Conservation (phyloP, 2,329 filamentous ascomycete genomes). For the Seiridium unicorne region DNA sequence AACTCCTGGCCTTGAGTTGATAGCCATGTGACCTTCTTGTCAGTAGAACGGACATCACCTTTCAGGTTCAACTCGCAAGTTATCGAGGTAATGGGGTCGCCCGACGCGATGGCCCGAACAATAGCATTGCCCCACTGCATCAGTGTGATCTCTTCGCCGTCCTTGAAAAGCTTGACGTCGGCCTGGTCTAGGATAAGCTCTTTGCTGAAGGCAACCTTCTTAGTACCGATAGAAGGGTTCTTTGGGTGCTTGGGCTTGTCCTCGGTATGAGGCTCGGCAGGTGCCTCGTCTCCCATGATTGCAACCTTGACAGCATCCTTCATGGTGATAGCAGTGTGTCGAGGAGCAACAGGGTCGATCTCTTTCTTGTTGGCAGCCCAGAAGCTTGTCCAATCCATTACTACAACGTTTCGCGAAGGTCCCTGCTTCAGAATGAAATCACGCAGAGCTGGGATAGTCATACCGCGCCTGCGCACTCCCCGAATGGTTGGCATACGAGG, state of each 20-base stretch:
- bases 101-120: constrained; percentile 63
- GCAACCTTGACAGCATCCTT: constrained; percentile 70
- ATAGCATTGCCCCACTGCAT: constrained; percentile 97
- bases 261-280: constrained; percentile 60
- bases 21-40: constrained; percentile 97
- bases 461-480: constrained; percentile 73
- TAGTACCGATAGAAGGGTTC: constrained; percentile 79
- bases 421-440: constrained; percentile 86
- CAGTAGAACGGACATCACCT: constrained; percentile 91
- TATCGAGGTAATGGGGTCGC: constrained; percentile 63
- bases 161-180: constrained; percentile 77
- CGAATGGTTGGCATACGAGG: constrained; percentile 83
- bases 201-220: constrained; percentile 78
- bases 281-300: constrained; percentile 67
- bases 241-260: constrained; percentile 88
- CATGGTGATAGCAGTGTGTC: constrained; percentile 70
- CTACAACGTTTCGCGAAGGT: constrained; percentile 78
- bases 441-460: constrained; percentile 75
- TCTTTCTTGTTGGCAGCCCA: constrained; percentile 78
- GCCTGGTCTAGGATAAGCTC: constrained; percentile 81
- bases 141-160: constrained; percentile 87
- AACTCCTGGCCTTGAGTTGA: constrained; percentile 73
- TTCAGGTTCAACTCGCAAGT: constrained; percentile 86
- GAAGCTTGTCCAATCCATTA: constrained; percentile 78
- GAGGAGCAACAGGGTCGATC: constrained; percentile 73